phyloP scores from a whole-genome alignment of 129 eudicot species.

The Artemisia annua region DNA sequence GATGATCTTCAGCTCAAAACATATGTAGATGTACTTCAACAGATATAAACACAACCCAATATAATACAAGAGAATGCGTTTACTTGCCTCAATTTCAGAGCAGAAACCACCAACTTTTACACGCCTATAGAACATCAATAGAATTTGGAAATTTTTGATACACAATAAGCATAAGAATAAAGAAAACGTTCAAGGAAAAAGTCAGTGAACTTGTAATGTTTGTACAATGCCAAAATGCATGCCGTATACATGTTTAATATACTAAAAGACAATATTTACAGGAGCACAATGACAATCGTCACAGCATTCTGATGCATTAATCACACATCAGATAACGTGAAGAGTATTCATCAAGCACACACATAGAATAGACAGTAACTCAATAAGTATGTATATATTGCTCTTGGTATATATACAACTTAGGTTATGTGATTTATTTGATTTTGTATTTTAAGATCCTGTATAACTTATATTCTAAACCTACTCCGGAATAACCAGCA shows the following conservation, averaged over 20 bases:
- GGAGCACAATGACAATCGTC: background rate
- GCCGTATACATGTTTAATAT: background rate
- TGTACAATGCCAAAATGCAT: constrained; percentile 1
- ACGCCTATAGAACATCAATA: background rate
- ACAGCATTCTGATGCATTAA: background rate
- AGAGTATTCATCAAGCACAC: background rate
- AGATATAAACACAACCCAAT: background rate
- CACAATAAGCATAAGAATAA: background rate
- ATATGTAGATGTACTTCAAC: background rate
- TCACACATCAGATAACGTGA: background rate
- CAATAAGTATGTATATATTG: background rate
- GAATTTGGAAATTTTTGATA: background rate
- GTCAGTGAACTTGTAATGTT: background rate
- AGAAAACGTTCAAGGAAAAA: background rate
- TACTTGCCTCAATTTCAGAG: constrained; percentile 3
- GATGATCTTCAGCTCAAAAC: too few species aligned
- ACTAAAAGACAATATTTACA: background rate
- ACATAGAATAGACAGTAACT: background rate
- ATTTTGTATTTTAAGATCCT: background rate
- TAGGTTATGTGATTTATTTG: background rate
- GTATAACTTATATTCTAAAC: background rate
- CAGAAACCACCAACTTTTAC: background rate
- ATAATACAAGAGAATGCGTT: background rate
- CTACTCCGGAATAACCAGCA: background rate
- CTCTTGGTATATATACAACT: background rate